These are phyloP conservation scores for Candida taoyuanica DNA, from an alignment of 805 yeast species.

Conservation along the genomic window DNA sequence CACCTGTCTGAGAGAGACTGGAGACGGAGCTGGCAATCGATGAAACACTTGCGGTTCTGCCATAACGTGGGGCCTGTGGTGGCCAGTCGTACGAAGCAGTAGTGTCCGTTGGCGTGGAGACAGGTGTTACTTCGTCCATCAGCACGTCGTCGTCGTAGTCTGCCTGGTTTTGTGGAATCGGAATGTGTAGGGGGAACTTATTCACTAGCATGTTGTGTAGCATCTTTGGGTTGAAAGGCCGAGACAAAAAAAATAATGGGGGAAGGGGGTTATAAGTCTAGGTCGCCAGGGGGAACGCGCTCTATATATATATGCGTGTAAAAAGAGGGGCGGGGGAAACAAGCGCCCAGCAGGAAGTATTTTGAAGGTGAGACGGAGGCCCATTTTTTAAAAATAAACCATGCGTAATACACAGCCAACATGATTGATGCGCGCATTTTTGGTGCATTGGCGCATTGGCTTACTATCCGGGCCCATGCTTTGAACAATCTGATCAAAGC, in stretches of 20 bases:
- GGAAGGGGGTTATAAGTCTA: neutral
- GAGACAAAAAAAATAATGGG: neutral
- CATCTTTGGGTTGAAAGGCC: neutral
- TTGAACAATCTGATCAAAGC: neutral
- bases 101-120: slow-evolving; percentile 25
- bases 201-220: slow-evolving; percentile 15
- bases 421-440: no score
- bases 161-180: slow-evolving; percentile 1
- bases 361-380: no score
- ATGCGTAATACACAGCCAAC: no score
- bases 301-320: no score
- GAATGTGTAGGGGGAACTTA: slow-evolving; percentile 17
- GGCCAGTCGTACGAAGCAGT: slow-evolving; percentile 12
- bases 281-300: neutral
- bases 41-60: slow-evolving; percentile 25
- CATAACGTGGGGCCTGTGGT: slow-evolving; percentile 20
- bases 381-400: no score
- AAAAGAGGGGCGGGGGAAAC: neutral
- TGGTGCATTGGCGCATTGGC: neutral
- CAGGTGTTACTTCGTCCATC: slow-evolving; percentile 22
- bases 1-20: slow-evolving; percentile 18
- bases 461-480: neutral
- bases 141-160: slow-evolving; percentile 13
- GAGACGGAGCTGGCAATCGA: slow-evolving; percentile 25
- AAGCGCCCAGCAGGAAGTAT: no score